Percentiles rank a stretch among this genome's conserved stretches.
Conservation (phyloP, 495 filamentous ascomycete species). For the Penicillium flavigenum region DNA sequence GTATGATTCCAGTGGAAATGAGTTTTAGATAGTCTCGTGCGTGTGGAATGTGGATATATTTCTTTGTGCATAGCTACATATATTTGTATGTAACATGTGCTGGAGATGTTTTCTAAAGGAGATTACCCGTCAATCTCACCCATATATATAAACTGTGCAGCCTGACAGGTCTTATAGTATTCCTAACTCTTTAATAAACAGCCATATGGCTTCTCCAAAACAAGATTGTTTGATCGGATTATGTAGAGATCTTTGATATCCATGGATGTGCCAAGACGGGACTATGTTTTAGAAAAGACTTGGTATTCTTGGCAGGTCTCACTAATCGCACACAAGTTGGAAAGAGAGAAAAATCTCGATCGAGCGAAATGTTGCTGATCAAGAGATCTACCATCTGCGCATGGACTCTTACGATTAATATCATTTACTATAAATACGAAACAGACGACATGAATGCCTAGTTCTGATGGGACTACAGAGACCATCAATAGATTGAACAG, state of each 20-base stretch:
- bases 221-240: not conserved
- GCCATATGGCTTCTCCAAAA: not conserved
- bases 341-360: not conserved
- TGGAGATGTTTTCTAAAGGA: not conserved
- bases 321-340: not conserved
- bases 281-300: not conserved
- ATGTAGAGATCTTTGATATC: not conserved
- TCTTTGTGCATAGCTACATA: not conserved
- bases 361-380: too few relatives aligned
- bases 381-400: not conserved
- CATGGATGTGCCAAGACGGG: not conserved
- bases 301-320: not conserved
- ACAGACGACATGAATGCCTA: constrained; percentile 33
- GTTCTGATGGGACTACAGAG: constrained; percentile 23
- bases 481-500: constrained; percentile 28
- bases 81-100: not conserved
- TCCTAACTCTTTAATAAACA: too few relatives aligned
- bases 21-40: not conserved
- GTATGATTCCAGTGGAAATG: not conserved
- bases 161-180: not conserved
- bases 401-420: not conserved
- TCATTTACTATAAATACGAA: constrained; percentile 4
- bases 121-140: not conserved
- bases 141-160: not conserved
- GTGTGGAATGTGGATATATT: not conserved